Evolutionary conservation across 2,329 filamentous ascomycete genomes (phyloP), one percentile per base, ranked within the genome.

Genomic region (Phyllosticta ampelicida): DNA sequence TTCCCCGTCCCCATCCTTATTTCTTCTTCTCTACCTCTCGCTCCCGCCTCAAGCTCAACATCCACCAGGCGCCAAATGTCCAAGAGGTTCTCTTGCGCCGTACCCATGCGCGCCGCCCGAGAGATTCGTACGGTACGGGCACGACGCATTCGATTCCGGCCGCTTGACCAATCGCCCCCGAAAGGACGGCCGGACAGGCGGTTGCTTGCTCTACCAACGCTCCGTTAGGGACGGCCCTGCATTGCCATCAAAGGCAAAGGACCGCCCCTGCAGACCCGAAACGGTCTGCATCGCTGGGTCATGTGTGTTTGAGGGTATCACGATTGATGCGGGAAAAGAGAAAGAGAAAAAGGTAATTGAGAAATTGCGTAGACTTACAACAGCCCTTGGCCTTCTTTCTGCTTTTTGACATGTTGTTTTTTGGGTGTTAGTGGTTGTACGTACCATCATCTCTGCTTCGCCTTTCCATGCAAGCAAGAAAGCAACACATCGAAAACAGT

Each of bases 151-250:
- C 69, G 66, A 62, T 68, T 66, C 67, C 65, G 66, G 62, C 49
- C 51, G 21, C n/a, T 28, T n/a, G 26, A n/a, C 55, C 23, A 26
- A 26, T n/a, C 48, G 9, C 57, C 18, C 54, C 62, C n/a, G n/a
- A 51, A 59, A 60, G 53, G 36, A 51, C 19, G 55, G 55, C 56
- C 55, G 48, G 60, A 54, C 44, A 36, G 26, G 28, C n/a, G 53
- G n/a, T 21, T 18, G 26, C 5, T 63, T 71, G 61, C 62, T 75
- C 63, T 75, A 63, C 73, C 74, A 75, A 73, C 74, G 73, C 73
- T 75, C 74, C 73, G 74, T 76, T 76, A 73, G 72, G 70, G 69
- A 67, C 66, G 62, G 67, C 70, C 68, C 65, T 66, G 51, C n/a
- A n/a, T n/a, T n/a, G n/a, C n/a, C 64, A 3, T 65, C 63, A 60